Base-by-base conservation (phyloP, 2,329 filamentous ascomycete genomes). In the Pseudogymnoascus sp. region DNA sequence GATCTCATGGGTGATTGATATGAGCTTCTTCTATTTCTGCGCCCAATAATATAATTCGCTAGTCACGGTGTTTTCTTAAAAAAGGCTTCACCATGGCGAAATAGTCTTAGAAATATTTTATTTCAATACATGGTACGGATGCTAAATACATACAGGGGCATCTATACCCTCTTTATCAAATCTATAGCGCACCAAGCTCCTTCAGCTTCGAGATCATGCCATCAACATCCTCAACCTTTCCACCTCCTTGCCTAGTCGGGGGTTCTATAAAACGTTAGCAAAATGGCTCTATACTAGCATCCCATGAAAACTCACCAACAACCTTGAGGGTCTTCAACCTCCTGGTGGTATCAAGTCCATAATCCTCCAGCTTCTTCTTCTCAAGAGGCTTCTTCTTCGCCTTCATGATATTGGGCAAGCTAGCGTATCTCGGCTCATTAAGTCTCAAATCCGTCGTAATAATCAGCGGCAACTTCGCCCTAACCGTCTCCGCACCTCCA, bases 311-410 rank as follows among this genome's bases (percentile, higher is more conserved):
- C 86, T 72, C 78, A 91, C 88, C 89, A 59, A 84, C 86, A 68
- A 99, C 93, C 84, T 95, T 95, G 70, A 97, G 72, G 62, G 91
- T 90, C 86, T 95, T 96, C 75, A 99, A 77, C 71, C 93, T 83
- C 77, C 83, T 87, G 75, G 84, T 82, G 61, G 84, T 84, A 70
- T 92, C 87, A 46, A 96, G 78, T 1, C 90, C 91, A 75, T 90
- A 89, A 74, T 99, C 95, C 63, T 80, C 83, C 75, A 97, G 76
- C 68, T 84, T 91, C 83, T 91, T 89, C 88, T 97, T 97, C 72
- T 95, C 91, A 70, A 99, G 74, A 73, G 90, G 90, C 89, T 99
- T 99, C 90, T 97, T 99, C 89, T 99, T 99, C 62, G 95, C 95
- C 88, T 97, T 99, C 95, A 99, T 99, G 68, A 99, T 97, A 75